Conservation (phyloP, 2,329 filamentous ascomycete genomes). For the Arthrinium phaeospermum region DNA sequence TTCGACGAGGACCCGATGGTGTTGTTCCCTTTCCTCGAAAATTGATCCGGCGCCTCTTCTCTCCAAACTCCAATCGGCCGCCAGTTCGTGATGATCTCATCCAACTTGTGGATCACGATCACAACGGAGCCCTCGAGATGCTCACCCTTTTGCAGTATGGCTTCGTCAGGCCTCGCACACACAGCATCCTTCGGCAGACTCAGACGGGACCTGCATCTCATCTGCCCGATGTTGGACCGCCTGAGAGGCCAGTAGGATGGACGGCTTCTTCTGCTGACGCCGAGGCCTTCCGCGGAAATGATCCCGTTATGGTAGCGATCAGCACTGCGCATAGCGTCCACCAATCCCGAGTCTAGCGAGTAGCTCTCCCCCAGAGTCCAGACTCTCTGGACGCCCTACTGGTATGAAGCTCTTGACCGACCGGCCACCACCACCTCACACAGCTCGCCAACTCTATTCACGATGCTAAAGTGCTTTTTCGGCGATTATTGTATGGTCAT, state of each 20-base stretch:
- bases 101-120: neutral
- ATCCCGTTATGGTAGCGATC: constrained; percentile 4
- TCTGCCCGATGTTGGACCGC: neutral
- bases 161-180: neutral
- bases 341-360: neutral
- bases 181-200: neutral
- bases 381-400: neutral
- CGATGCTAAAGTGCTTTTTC: constrained; percentile 13
- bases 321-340: neutral
- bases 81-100: neutral
- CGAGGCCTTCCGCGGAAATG: constrained; percentile 8
- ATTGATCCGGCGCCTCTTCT: neutral
- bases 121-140: neutral
- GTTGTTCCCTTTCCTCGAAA: neutral
- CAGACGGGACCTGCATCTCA: neutral
- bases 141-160: neutral
- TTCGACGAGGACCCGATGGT: neutral
- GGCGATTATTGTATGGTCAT: constrained; percentile 3
- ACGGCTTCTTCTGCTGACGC: neutral
- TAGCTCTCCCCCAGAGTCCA: neutral
- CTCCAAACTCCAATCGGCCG: neutral
- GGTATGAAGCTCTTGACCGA: neutral
- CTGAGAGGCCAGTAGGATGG: neutral
- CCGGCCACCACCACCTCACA: constrained; percentile 1
- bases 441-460: neutral